Base-by-base conservation (phyloP, 768 basidiomycete species). In the Lepiota brunneoincarnata region DNA sequence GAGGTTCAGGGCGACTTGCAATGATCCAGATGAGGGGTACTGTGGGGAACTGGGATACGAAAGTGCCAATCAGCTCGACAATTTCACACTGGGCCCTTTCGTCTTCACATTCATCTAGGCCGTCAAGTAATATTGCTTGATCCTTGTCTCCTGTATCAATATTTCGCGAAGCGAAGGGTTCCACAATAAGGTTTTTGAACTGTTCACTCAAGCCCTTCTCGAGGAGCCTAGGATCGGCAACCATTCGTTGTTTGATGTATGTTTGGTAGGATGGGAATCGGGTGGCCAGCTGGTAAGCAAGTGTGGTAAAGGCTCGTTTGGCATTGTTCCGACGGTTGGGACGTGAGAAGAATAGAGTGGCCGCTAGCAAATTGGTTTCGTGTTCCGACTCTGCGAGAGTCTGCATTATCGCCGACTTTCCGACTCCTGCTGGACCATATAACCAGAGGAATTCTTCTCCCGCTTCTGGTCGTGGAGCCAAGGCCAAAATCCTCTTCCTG, bases 1-100 rank as follows among this genome's bases (percentile, higher is more conserved):
- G 49, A 18, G 39, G 24, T 31, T 51, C 49, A 3, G 49, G 49
- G 9, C 49, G 49, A 28, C 49, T 51, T 6, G 49, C 24, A n/a
- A 46, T 35, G 26, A 46, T 15, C 44, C 44, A 43, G 18, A 46
- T n/a, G 28, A 46, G 26, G 10, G 44, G 44, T 5, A 23, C 21
- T 9, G n/a, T 12, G 7, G 41, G 41, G 26, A 28, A 28, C 7
- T 7, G 26, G 3, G 18, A 26, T 7, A 17, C 11, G 6, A 49
- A 39, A 17, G 23, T 17, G 23, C 38, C 28, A 24, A 50, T 50
- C 2, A 50, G 23, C 6, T 17, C n/a, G 24, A 50, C 7, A 10
- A 40, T 40, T 14, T 24, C 15, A 3, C n/a, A 21, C 20, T 50
- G 49, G 9, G 49, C 37, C 14, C 26, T 26, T 15, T 50, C 38